Percentiles rank a stretch among this genome's conserved stretches.
phyloP scores from a whole-genome alignment of 768 basidiomycete species.

The Candolleomyces efflorescens region DNA sequence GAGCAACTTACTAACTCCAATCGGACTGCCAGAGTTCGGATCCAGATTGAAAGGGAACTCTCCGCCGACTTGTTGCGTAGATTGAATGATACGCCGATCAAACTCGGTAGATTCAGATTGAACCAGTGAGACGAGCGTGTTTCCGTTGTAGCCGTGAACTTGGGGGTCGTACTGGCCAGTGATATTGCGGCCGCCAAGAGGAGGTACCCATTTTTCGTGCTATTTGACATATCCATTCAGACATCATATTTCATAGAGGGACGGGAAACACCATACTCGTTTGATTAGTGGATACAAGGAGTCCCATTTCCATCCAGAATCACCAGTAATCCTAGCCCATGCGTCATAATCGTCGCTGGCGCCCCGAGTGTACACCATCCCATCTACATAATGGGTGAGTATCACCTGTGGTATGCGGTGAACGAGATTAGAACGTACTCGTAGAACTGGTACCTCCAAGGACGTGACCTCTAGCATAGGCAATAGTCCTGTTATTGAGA shows the following conservation, averaged over 20 bases:
- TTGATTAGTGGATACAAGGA: slow-evolving; percentile 23
- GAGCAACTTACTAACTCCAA: slow-evolving; percentile 15
- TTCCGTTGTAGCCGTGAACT: slow-evolving; percentile 29
- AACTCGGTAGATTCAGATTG: slow-evolving; percentile 23
- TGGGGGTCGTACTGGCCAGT: slow-evolving; percentile 30
- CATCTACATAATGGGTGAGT: slow-evolving; percentile 16
- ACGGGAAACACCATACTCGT: slow-evolving; percentile 16
- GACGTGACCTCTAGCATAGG: slow-evolving; percentile 21
- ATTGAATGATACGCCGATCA: slow-evolving; percentile 25
- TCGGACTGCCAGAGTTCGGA: slow-evolving; percentile 22
- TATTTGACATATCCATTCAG: slow-evolving; percentile 9
- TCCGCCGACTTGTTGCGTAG: slow-evolving; percentile 20
- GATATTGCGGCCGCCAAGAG: slow-evolving; percentile 33
- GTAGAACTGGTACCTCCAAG: slow-evolving; percentile 24
- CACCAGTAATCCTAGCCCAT: slow-evolving; percentile 22
- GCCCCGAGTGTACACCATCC: slow-evolving; percentile 30
- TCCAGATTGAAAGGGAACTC: slow-evolving; percentile 27
- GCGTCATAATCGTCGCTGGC: slow-evolving; percentile 24
- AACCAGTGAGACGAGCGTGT: slow-evolving; percentile 25
- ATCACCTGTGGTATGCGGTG: neutral
- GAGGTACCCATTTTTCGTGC: slow-evolving; percentile 31
- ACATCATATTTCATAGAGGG: neutral
- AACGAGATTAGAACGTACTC: slow-evolving; percentile 13
- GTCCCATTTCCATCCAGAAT: slow-evolving; percentile 32
- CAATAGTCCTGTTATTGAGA: slow-evolving; percentile 17